Conservation (phyloP, 192 early-diverging fungal species). For the Lobosporangium transversale region DNA sequence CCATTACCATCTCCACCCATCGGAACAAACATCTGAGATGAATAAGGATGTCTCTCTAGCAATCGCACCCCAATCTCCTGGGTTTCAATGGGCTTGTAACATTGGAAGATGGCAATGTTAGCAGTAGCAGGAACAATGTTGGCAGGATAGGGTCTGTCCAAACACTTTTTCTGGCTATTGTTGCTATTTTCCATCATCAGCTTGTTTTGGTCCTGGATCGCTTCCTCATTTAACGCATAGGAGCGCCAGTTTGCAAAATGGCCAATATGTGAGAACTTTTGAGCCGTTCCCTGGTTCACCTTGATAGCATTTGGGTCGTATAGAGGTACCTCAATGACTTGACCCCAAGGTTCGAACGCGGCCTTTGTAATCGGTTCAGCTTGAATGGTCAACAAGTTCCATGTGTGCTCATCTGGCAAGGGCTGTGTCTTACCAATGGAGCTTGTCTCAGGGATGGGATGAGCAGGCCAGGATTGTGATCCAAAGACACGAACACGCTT, state of each 20-base stretch:
- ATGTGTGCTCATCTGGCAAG: slow-evolving; percentile 12
- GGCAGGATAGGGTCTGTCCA: slow-evolving; percentile 8
- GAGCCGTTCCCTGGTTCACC: slow-evolving; percentile 79
- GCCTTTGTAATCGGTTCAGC: slow-evolving; percentile 75
- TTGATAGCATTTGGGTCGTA: slow-evolving; percentile 40
- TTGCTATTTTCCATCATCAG: too few relatives aligned
- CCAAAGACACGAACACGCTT: slow-evolving; percentile 88
- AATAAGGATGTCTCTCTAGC: slow-evolving; percentile 87
- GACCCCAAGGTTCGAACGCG: slow-evolving; percentile 76
- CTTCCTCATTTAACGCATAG: slow-evolving; percentile 29
- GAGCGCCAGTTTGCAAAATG: slow-evolving; percentile 65
- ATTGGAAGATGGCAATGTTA: slow-evolving; percentile 81
- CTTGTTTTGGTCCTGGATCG: slow-evolving; percentile 36
- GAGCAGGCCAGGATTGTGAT: slow-evolving; percentile 48
- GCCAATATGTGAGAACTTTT: slow-evolving; percentile 75
- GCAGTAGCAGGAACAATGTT: slow-evolving; percentile 44
- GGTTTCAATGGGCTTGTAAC: slow-evolving; percentile 54
- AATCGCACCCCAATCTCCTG: slow-evolving; percentile 70
- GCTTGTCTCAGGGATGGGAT: slow-evolving; percentile 5
- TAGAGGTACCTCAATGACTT: slow-evolving; percentile 69
- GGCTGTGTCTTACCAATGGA: slow-evolving; percentile 19
- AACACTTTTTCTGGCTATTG: background rate
- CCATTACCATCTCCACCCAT: slow-evolving; percentile 62
- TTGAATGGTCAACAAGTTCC: slow-evolving; percentile 51
- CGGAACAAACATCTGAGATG: slow-evolving; percentile 88